These are phyloP conservation scores for Salix caprea DNA, from an alignment of 345 rosid genomes.

Conservation along the genomic window DNA sequence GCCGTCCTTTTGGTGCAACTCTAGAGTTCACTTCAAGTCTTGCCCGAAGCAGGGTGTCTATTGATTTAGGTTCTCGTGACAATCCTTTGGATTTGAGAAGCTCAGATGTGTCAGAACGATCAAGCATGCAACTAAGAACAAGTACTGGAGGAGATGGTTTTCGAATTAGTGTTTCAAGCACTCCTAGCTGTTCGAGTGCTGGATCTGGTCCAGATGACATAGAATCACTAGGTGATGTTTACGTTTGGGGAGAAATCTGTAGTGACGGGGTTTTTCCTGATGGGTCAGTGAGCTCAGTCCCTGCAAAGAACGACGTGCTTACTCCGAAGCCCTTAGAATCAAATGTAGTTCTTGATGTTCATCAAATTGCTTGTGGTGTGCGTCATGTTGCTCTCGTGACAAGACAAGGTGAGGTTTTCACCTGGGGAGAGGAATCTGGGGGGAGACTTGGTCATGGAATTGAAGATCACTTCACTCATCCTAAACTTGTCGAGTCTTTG, in stretches of 20 bases:
- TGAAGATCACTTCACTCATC: constrained; percentile 59
- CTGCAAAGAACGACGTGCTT: constrained; percentile 51
- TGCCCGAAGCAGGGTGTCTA: constrained; percentile 51
- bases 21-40: constrained; percentile 45
- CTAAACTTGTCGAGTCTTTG: constrained; percentile 76
- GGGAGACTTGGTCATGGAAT: constrained; percentile 94
- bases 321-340: constrained; percentile 83
- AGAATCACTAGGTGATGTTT: constrained; percentile 93
- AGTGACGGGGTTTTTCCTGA: constrained; percentile 52
- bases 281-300: constrained; percentile 37
- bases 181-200: constrained; percentile 89
- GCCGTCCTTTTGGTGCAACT: constrained; percentile 47
- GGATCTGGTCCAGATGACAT: constrained; percentile 99
- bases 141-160: constrained; percentile 85
- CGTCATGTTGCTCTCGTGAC: constrained; percentile 85
- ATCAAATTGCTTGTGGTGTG: constrained; percentile 81
- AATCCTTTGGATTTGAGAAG: constrained; percentile 36
- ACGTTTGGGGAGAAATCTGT: constrained; percentile 96
- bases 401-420: constrained; percentile 92
- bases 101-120: constrained; percentile 81
- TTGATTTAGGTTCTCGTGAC: constrained; percentile 47
- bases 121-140: constrained; percentile 83
- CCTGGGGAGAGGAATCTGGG: constrained; percentile 98
- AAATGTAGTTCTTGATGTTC: constrained; percentile 93
- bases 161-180: constrained; percentile 88